phyloP scores from a whole-genome alignment of 495 filamentous ascomycete genomes.

The Aspergillus conjunctus region DNA sequence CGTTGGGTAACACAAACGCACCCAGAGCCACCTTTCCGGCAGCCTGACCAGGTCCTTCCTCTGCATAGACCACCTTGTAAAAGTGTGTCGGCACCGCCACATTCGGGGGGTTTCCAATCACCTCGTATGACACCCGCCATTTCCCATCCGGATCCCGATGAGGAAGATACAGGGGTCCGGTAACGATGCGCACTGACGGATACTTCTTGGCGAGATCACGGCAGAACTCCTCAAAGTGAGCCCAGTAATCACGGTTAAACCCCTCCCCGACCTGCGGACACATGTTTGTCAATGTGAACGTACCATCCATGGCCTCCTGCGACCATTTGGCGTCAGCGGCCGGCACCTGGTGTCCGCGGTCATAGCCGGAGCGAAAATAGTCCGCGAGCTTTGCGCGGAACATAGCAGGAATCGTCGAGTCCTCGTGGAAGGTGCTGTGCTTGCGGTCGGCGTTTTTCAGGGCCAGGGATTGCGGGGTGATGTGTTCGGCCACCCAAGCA shows the following conservation, averaged over 20 bases:
- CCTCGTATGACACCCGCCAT: slow-evolving; percentile 93
- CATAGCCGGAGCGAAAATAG: slow-evolving; percentile 86
- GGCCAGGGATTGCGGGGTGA: slow-evolving; percentile 84
- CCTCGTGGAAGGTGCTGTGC: slow-evolving; percentile 81
- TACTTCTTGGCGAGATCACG: slow-evolving; percentile 78
- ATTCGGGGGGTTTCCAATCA: slow-evolving; percentile 93
- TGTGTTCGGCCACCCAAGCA: slow-evolving; percentile 95
- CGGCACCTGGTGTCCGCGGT: slow-evolving; percentile 80
- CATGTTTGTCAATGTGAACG: slow-evolving; percentile 93
- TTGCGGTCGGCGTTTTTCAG: slow-evolving; percentile 77
- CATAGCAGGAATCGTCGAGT: slow-evolving; percentile 72
- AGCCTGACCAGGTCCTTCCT: slow-evolving; percentile 65
- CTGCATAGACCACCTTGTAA: slow-evolving; percentile 96
- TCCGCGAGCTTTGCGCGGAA: slow-evolving; percentile 90
- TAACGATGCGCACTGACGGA: slow-evolving; percentile 86
- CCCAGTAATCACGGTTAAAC: slow-evolving; percentile 99
- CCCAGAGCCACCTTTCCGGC: slow-evolving; percentile 80
- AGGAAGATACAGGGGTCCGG: slow-evolving; percentile 91
- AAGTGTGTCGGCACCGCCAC: slow-evolving; percentile 97
- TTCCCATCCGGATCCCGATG: slow-evolving; percentile 82
- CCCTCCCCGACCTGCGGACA: slow-evolving; percentile 96
- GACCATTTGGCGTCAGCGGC: slow-evolving; percentile 96
- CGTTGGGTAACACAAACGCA: slow-evolving; percentile 95
- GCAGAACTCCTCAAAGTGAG: slow-evolving; percentile 97
- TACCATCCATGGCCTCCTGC: slow-evolving; percentile 90